Percentiles rank a stretch among this genome's conserved stretches.
Conservation (phyloP, 352 stramenopile species). For the Pythium vanterpoolii region DNA sequence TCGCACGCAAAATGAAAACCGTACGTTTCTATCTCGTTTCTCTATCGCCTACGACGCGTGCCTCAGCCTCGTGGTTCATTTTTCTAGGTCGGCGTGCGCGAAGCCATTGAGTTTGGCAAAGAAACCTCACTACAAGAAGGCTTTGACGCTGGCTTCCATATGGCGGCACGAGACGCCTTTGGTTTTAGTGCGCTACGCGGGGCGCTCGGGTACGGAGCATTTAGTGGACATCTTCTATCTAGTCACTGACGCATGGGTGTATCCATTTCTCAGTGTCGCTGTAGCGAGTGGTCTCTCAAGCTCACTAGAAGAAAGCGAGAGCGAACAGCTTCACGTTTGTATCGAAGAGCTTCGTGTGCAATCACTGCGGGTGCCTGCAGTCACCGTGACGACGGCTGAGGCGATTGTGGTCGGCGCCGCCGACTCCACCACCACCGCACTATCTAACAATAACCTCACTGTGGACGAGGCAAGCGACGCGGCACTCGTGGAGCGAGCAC, state of each 20-base stretch:
- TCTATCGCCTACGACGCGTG: background rate
- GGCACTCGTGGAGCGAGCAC: conserved; percentile 8
- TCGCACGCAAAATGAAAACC: conserved; percentile 60
- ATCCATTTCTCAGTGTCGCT: conserved; percentile 15
- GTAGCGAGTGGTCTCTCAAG: conserved; percentile 22
- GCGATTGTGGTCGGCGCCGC: conserved; percentile 8
- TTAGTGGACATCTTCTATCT: too few relatives aligned
- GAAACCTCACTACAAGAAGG: conserved; percentile 66
- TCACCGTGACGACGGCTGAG: conserved; percentile 7
- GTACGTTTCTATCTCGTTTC: conserved; percentile 23
- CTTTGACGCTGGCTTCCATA: conserved; percentile 57
- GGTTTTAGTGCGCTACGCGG: conserved; percentile 48
- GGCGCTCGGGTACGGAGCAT: conserved; percentile 32
- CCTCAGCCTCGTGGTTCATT: background rate
- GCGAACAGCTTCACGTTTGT: background rate
- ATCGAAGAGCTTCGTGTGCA: conserved; percentile 12
- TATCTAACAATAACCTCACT: too few relatives aligned
- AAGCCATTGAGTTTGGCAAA: conserved; percentile 69
- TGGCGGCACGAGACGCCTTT: conserved; percentile 35
- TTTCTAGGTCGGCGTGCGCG: conserved; percentile 57
- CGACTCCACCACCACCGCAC: background rate
- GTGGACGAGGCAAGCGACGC: conserved; percentile 1
- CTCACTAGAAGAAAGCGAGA: background rate
- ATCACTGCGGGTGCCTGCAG: conserved; percentile 7
- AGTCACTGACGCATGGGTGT: background rate